A percentile compares a stretch with the other conserved stretches of the same genome.
phyloP scores from a whole-genome alignment of 164 flowering plant genomes.

The Nelumbo lutea region DNA sequence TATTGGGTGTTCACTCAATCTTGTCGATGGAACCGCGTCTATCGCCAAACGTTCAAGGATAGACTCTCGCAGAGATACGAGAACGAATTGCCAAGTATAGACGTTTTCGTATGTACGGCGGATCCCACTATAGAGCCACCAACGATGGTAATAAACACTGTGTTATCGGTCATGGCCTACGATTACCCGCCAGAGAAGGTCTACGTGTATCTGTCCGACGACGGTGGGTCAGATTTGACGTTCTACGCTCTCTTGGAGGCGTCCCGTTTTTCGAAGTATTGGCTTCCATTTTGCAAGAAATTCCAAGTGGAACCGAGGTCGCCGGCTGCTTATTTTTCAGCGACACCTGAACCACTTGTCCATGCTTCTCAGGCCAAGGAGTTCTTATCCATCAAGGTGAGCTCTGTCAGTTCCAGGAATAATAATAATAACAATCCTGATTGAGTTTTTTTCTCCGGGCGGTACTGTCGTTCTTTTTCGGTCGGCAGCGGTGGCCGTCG shows the following conservation, averaged over 20 bases:
- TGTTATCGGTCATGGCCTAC: slow-evolving; percentile 17
- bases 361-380: slow-evolving; percentile 4
- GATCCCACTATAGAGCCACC: slow-evolving; percentile 43
- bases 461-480: no score
- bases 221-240: no score
- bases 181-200: slow-evolving; percentile 39
- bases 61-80: slow-evolving; percentile 27
- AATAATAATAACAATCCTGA: no score
- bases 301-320: no score
- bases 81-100: slow-evolving; percentile 29
- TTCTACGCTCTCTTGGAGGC: slow-evolving; percentile 44
- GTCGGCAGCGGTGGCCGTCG: no score
- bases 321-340: slow-evolving; percentile 25
- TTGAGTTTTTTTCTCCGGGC: background rate
- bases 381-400: slow-evolving; percentile 15
- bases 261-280: slow-evolving; percentile 28
- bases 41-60: slow-evolving; percentile 29
- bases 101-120: slow-evolving; percentile 46
- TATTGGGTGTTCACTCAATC: background rate
- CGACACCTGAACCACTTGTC: background rate
- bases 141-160: slow-evolving; percentile 34
- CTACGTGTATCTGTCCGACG: slow-evolving; percentile 17
- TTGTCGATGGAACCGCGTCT: slow-evolving; percentile 22
- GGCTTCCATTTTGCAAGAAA: slow-evolving; percentile 30
- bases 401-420: no score